Conservation (phyloP, 306 rosid species). For the Bauhinia variegata region DNA sequence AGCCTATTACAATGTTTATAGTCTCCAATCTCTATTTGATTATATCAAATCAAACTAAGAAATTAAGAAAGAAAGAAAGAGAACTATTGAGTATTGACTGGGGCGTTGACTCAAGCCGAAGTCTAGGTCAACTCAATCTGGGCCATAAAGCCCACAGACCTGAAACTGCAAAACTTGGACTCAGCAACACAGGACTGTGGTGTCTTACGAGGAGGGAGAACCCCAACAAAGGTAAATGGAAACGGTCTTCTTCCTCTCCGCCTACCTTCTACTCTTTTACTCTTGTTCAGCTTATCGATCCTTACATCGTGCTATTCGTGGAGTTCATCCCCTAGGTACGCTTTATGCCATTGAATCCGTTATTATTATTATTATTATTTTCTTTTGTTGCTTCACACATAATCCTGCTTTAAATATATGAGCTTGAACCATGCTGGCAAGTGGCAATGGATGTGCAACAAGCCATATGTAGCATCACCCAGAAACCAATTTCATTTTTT, state of each 20-base stretch:
- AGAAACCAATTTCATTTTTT: constrained; percentile 10
- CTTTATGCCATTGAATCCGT: constrained; percentile 24
- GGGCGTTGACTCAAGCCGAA: no score
- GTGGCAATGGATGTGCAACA: constrained; percentile 5
- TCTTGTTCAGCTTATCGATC: constrained; percentile 29
- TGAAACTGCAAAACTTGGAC: no score
- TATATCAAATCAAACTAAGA: no score
- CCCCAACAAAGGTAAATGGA: constrained; percentile 30
- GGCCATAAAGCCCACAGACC: no score
- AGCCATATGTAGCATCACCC: constrained; percentile 31
- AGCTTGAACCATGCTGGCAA: constrained; percentile 24
- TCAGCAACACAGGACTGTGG: no score
- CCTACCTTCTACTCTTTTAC: constrained; percentile 45
- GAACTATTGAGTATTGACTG: neutral
- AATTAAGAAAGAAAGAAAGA: no score
- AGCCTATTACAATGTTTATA: no score
- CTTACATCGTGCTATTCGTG: constrained; percentile 52
- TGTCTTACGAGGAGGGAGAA: no score
- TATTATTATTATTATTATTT: no score
- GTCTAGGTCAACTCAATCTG: no score
- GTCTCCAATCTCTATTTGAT: no score
- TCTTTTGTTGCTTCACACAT: neutral
- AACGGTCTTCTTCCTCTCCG: constrained; percentile 30
- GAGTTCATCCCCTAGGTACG: constrained; percentile 82
- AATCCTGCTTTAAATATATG: constrained; percentile 4